These are phyloP conservation scores for Niebla homalea DNA, from an alignment of 495 filamentous ascomycete species.

Conservation along the genomic window DNA sequence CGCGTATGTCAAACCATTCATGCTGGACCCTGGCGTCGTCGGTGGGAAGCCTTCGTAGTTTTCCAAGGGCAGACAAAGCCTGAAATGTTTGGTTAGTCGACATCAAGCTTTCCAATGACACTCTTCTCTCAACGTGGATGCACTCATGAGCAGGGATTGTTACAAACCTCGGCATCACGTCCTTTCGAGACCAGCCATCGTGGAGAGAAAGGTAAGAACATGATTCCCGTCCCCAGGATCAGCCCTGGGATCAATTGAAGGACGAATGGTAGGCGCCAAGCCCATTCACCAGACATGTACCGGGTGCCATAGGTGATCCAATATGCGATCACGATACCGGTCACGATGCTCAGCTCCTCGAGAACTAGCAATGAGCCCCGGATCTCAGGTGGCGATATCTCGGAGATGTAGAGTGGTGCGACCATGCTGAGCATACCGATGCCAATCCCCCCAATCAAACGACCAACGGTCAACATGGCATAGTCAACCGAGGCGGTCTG, in stretches of 20 bases:
- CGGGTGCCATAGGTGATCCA: constrained; percentile 45
- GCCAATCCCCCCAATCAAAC: constrained; percentile 48
- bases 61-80: constrained; percentile 31
- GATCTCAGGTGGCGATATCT: constrained; percentile 43
- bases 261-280: constrained; percentile 38
- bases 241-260: constrained; percentile 38
- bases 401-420: constrained; percentile 41
- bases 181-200: constrained; percentile 38
- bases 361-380: constrained; percentile 39
- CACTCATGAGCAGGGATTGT: no score
- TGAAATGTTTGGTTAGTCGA: no score
- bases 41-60: constrained; percentile 29
- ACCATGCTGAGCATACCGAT: constrained; percentile 46
- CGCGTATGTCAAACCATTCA: constrained; percentile 39
- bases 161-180: constrained; percentile 26
- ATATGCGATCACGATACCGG: constrained; percentile 43
- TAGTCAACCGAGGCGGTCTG: constrained; percentile 43
- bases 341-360: constrained; percentile 42
- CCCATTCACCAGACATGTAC: constrained; percentile 37
- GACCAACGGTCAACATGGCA: constrained; percentile 43
- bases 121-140: no score
- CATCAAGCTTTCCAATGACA: no score
- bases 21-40: constrained; percentile 32
- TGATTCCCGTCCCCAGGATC: constrained; percentile 31
- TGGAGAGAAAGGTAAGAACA: constrained; percentile 39